A percentile compares a stretch with the other conserved stretches of the same genome.
phyloP scores from a whole-genome alignment of 176 grass and related monocot genomes.

The Puya raimondii region DNA sequence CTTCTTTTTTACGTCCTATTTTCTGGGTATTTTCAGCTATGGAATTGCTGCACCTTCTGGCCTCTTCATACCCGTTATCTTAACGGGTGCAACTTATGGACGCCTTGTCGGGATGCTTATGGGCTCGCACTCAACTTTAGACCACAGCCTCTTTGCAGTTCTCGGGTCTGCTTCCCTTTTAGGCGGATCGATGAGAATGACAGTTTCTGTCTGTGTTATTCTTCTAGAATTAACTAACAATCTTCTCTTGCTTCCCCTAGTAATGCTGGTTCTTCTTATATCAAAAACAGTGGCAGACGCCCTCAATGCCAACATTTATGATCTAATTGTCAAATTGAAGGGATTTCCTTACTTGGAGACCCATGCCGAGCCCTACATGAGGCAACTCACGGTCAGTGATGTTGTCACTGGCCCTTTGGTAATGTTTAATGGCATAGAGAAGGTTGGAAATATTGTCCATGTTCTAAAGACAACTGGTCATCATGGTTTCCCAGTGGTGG shows the following conservation, averaged over 20 bases:
- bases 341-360: conserved; percentile 85
- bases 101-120: conserved; percentile 71
- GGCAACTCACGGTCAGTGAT: conserved; percentile 80
- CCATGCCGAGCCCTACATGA: conserved; percentile 91
- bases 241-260: conserved; percentile 72
- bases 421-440: conserved; percentile 67
- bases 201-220: conserved; percentile 83
- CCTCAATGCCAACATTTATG: conserved; percentile 74
- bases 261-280: conserved; percentile 90
- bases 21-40: conserved; percentile 93
- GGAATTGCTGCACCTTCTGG: conserved; percentile 77
- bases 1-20: conserved; percentile 68
- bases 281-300: conserved; percentile 87
- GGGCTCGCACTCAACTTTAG: conserved; percentile 57
- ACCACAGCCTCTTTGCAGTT: conserved; percentile 83
- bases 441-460: conserved; percentile 75
- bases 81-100: conserved; percentile 83
- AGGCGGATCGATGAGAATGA: conserved; percentile 92
- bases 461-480: conserved; percentile 70
- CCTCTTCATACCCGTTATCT: conserved; percentile 84
- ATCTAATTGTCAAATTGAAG: conserved; percentile 81
- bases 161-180: conserved; percentile 87
- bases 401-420: conserved; percentile 77
- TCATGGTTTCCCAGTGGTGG: conserved; percentile 80
- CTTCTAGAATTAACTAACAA: conserved; percentile 89